Percentiles rank a stretch among this genome's conserved stretches.
phyloP scores from a whole-genome alignment of 2,329 filamentous ascomycete species.

The Penicillium sp. region DNA sequence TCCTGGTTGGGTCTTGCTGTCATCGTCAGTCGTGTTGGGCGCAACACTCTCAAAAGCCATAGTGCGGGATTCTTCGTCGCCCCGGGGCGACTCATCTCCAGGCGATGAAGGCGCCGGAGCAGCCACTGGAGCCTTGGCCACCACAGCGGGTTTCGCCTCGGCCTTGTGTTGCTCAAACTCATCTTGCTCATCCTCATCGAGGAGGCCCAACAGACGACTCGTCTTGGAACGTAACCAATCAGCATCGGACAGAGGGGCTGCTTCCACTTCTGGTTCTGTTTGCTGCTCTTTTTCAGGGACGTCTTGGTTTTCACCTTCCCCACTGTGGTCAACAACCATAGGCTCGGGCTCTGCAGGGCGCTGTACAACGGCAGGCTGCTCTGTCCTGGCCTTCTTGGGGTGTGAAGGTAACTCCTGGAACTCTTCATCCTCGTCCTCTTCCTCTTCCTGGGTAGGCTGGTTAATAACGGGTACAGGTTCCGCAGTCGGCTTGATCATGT shows the following conservation, averaged over 20 bases:
- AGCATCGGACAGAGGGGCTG: constrained; percentile 63
- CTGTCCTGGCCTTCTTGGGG: constrained; percentile 47
- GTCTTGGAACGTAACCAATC: constrained; percentile 93
- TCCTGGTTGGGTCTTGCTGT: constrained; percentile 16
- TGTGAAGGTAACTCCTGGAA: constrained; percentile 44
- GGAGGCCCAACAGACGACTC: constrained; percentile 79
- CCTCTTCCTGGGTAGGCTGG: constrained; percentile 21
- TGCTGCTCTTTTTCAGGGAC: constrained; percentile 17
- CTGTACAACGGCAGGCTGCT: constrained; percentile 52
- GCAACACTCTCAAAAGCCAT: constrained; percentile 19
- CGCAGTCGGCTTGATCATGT: constrained; percentile 32
- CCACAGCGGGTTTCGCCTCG: constrained; percentile 13
- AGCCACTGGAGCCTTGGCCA: neutral
- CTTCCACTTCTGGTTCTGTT: constrained; percentile 29
- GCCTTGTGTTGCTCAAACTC: constrained; percentile 38
- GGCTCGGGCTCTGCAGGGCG: constrained; percentile 20
- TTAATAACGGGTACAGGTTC: constrained; percentile 23
- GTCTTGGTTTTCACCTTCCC: constrained; percentile 18
- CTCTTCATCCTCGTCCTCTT: constrained; percentile 9
- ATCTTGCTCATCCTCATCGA: constrained; percentile 64
- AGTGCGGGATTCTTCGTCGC: constrained; percentile 23
- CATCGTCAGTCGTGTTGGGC: constrained; percentile 15
- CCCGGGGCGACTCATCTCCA: neutral
- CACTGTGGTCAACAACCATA: constrained; percentile 28
- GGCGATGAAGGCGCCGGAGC: neutral